Evolutionary conservation across 2,329 filamentous ascomycete genomes (phyloP).

Genomic region (Trichoderma koningiopsis): DNA sequence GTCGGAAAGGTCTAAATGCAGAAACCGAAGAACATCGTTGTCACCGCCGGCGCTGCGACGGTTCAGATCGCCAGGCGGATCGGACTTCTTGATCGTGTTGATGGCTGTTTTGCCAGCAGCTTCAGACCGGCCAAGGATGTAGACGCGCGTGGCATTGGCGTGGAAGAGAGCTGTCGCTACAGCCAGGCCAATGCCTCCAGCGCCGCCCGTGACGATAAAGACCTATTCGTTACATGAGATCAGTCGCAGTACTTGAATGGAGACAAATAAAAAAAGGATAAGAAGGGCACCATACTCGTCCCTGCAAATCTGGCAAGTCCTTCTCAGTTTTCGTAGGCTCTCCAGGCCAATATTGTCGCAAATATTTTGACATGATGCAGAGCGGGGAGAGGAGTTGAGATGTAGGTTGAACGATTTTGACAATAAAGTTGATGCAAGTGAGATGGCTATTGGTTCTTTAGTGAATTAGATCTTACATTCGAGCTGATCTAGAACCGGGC

Average conservation of each 20-base stretch:
- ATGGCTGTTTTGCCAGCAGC: slow-evolving; percentile 48
- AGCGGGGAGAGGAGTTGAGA: neutral
- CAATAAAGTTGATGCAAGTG: neutral
- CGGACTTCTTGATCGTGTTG: slow-evolving; percentile 39
- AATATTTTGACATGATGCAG: neutral
- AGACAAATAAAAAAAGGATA: neutral
- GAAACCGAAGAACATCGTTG: slow-evolving; percentile 41
- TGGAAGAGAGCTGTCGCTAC: slow-evolving; percentile 54
- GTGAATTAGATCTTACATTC: neutral
- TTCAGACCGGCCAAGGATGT: slow-evolving; percentile 50
- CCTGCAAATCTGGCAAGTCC: slow-evolving; percentile 46
- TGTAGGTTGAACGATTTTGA: neutral
- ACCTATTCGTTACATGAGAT: slow-evolving; percentile 35
- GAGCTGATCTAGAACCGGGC: neutral
- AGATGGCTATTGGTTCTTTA: neutral
- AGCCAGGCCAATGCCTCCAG: slow-evolving; percentile 50
- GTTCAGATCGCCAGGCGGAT: slow-evolving; percentile 47
- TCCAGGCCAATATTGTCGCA: slow-evolving; percentile 32
- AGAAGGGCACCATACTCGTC: slow-evolving; percentile 28
- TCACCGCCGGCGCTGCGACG: slow-evolving; percentile 48
- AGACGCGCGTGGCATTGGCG: slow-evolving; percentile 51
- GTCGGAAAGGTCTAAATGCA: slow-evolving; percentile 45
- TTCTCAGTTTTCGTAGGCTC: slow-evolving; percentile 46
- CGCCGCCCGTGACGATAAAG: slow-evolving; percentile 51
- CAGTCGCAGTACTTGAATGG: neutral